Conservation (phyloP, 2,329 filamentous ascomycete species). For the Zymoseptoria passerinii region DNA sequence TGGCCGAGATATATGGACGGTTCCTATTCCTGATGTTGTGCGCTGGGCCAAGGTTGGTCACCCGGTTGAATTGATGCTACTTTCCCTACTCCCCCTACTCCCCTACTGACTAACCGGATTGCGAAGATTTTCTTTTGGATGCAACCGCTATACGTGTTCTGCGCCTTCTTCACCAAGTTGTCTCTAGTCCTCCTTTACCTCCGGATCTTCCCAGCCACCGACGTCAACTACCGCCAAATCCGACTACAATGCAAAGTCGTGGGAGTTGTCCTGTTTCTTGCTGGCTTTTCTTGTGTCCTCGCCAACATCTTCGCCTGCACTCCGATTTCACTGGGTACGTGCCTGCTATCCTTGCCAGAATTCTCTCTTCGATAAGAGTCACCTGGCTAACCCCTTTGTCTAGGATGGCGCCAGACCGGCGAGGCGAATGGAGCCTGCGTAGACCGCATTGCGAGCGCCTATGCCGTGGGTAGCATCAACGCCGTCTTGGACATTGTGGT, state of each 20-base stretch:
- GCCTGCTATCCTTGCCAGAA: neutral
- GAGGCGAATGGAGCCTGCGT: slow-evolving; percentile 5
- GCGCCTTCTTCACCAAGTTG: slow-evolving; percentile 7
- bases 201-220: slow-evolving; percentile 4
- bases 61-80: too few relatives aligned
- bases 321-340: neutral
- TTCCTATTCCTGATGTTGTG: neutral
- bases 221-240: neutral
- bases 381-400: neutral
- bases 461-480: slow-evolving; percentile 5
- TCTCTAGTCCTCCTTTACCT: slow-evolving; percentile 12
- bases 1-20: neutral
- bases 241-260: slow-evolving; percentile 7
- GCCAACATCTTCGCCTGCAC: slow-evolving; percentile 7
- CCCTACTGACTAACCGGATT: too few relatives aligned
- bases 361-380: neutral
- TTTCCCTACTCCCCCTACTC: too few relatives aligned
- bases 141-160: slow-evolving; percentile 8
- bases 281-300: slow-evolving; percentile 4
- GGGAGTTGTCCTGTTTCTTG: neutral
- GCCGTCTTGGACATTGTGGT: slow-evolving; percentile 7
- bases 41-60: neutral
- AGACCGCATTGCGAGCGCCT: slow-evolving; percentile 4
- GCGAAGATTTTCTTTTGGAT: slow-evolving; percentile 1
- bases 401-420: neutral